Evolutionary conservation across 2,329 filamentous ascomycete genomes (phyloP).

Genomic region (Tolypocladium pustulatum): DNA sequence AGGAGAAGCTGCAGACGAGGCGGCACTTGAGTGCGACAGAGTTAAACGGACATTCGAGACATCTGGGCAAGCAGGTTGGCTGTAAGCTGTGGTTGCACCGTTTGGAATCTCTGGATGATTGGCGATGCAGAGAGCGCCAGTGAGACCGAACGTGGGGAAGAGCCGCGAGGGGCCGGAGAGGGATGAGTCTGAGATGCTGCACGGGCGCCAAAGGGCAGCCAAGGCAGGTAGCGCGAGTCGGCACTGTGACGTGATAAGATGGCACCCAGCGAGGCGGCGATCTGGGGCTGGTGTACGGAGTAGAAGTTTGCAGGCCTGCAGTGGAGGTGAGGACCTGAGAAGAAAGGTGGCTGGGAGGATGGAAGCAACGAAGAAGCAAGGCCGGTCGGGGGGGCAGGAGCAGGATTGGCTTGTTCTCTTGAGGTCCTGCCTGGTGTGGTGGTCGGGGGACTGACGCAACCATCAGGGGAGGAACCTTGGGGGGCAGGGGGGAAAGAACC

Average conservation of each 20-base stretch:
- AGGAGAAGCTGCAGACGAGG: neutral
- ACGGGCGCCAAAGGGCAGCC: neutral
- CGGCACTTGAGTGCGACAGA: neutral
- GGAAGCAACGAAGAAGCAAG: neutral
- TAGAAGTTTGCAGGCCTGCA: neutral
- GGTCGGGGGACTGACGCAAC: neutral
- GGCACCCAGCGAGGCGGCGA: neutral
- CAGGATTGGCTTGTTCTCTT: neutral
- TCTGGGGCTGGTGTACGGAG: neutral
- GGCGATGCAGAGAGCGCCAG: neutral
- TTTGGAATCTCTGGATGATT: neutral
- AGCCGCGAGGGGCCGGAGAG: neutral
- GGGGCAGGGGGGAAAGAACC: neutral
- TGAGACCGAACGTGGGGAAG: neutral
- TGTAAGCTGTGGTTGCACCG: neutral
- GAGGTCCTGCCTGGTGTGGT: neutral
- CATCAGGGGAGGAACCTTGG: neutral
- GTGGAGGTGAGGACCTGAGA: neutral
- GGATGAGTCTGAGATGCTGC: neutral
- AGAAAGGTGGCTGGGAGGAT: neutral
- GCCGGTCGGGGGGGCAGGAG: neutral
- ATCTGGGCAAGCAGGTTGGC: conserved; percentile 3
- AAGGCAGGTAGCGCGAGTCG: neutral
- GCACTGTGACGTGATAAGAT: neutral
- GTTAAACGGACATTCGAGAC: conserved; percentile 3